Base-by-base conservation (phyloP, 805 yeast species). In the Scheffersomyces ergatensis region DNA sequence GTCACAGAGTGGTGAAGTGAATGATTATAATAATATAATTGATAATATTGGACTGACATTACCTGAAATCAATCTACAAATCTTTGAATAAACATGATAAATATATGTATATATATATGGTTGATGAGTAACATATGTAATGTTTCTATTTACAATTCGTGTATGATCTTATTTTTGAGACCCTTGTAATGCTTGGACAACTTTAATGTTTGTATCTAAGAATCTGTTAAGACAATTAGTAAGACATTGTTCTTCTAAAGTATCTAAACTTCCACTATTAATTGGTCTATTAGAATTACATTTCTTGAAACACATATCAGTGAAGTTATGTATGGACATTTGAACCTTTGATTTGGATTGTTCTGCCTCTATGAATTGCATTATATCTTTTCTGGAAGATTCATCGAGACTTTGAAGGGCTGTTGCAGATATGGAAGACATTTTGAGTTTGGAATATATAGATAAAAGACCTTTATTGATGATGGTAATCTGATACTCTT, bases 281-380 rank as follows among this genome's bases (percentile, higher is more conserved):
- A 78, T 67, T 14, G 71, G 62, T 40, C 41, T 57, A 45, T 64
- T 59, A 36, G 69, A 65, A 38, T 89, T 76, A 63, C 98, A 90
- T 65, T 86, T 85, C 60, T 84, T 86, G 75, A 89, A 90, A 62
- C 98, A 90, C 72, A 83, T 74, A 58, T 89, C 90, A 20, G 97
- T 89, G 76, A 88, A 89, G 55, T 76, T 79, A 61, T 90, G 96
- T 45, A 90, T 85, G 25, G 95, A 80, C 68, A 78, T 76, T 62
- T 89, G 96, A 23, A 90, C 87, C 66, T 89, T 88, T 41, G 92
- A 82, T 68, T 86, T 88, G 47, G 93, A 78, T 58, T 85, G 83
- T 65, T 90, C 97, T 12, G 83, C 67, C 58, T 89, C 95, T 36
- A 89, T 70, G 69, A 88, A 89, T 42, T 76, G 72, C 53, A 81